These are phyloP conservation scores for Chaetomiaceae sp. DNA, from an alignment of 2,329 filamentous ascomycete genomes.

Conservation along the genomic window DNA sequence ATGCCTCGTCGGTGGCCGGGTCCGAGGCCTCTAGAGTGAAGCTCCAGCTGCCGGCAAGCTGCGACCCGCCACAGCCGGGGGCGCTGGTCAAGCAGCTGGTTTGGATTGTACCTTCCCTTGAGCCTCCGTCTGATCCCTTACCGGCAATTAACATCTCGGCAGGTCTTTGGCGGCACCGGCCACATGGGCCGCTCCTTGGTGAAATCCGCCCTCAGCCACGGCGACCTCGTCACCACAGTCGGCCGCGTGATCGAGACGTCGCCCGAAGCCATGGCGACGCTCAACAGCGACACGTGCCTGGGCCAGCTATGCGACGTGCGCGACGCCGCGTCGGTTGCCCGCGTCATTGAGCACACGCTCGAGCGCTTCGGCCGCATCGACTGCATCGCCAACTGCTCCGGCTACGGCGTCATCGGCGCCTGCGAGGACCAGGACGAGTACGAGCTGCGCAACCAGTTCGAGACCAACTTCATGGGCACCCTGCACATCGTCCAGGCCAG, in stretches of 20 bases:
- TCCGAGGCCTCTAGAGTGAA: constrained; percentile 29
- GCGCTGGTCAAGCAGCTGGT: constrained; percentile 70
- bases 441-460: constrained; percentile 92
- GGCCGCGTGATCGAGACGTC: constrained; percentile 77
- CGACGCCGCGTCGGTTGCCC: constrained; percentile 69
- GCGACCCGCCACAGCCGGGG: constrained; percentile 72
- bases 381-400: constrained; percentile 88
- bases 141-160: neutral
- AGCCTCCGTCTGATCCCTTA: neutral
- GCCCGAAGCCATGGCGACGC: constrained; percentile 65
- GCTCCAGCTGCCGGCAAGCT: constrained; percentile 71
- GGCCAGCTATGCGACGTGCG: constrained; percentile 88
- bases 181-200: constrained; percentile 92
- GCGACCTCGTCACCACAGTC: constrained; percentile 81
- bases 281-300: constrained; percentile 64
- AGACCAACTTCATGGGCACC: constrained; percentile 96
- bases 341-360: constrained; percentile 66
- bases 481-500: constrained; percentile 88
- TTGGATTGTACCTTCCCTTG: constrained; percentile 70
- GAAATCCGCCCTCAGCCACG: constrained; percentile 72
- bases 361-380: constrained; percentile 77
- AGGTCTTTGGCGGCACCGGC: constrained; percentile 95
- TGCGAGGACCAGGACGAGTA: constrained; percentile 97
- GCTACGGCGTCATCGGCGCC: constrained; percentile 90
- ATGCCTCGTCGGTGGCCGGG: constrained; percentile 25